These are phyloP conservation scores for Cryphonectria radicalis DNA, from an alignment of 2,329 filamentous ascomycete genomes.

Conservation along the genomic window DNA sequence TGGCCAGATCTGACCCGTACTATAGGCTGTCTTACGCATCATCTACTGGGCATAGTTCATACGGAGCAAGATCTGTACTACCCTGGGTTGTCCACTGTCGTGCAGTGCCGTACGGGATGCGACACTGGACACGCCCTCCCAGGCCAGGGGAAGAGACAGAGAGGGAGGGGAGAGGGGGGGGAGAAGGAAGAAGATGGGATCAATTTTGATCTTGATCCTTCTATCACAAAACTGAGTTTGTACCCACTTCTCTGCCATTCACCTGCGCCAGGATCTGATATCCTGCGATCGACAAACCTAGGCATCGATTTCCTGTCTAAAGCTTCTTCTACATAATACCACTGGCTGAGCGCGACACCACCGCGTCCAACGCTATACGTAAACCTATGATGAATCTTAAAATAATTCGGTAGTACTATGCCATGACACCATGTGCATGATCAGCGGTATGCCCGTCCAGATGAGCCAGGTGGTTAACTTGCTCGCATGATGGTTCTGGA, in stretches of 20 bases:
- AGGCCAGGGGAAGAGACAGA: background rate
- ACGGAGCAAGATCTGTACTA: background rate
- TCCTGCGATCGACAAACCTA: background rate
- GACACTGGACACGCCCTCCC: background rate
- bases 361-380: too few relatives aligned
- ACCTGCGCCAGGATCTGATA: constrained; percentile 1
- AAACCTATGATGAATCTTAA: background rate
- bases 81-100: background rate
- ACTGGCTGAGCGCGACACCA: too few relatives aligned
- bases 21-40: background rate
- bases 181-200: background rate
- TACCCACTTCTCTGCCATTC: background rate
- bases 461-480: background rate
- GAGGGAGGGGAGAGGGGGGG: too few relatives aligned
- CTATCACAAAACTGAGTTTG: background rate
- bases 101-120: constrained; percentile 14
- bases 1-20: background rate
- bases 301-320: background rate
- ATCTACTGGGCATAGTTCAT: background rate
- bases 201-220: background rate
- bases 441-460: background rate
- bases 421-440: constrained; percentile 8
- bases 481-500: background rate
- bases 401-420: background rate
- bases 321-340: background rate